Conservation (phyloP, 345 rosid species). For the Populus pruinosa region DNA sequence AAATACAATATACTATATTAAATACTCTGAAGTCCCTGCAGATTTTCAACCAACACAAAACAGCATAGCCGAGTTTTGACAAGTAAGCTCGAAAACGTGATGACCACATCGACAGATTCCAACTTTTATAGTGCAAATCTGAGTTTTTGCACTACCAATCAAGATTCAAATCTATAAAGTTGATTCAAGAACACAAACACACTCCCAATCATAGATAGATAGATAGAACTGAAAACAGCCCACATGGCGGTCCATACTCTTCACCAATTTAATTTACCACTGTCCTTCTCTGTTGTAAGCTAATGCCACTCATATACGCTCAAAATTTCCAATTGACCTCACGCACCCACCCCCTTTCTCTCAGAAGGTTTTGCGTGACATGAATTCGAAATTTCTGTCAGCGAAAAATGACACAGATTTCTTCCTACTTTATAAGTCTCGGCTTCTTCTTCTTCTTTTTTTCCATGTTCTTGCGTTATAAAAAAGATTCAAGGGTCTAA, state of each 20-base stretch:
- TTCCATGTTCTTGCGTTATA: not conserved
- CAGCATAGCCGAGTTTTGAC: not conserved
- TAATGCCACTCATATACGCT: not conserved
- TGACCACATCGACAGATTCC: not conserved
- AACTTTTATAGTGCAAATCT: not conserved
- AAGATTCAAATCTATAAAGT: not conserved
- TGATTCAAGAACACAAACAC: not conserved
- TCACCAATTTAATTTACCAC: not conserved
- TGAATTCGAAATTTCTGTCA: not conserved
- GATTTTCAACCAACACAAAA: not conserved
- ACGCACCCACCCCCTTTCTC: not conserved
- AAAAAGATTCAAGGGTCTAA: not conserved
- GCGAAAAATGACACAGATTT: not conserved
- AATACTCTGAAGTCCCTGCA: not conserved
- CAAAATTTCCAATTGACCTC: not conserved
- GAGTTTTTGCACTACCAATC: not conserved
- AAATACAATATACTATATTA: not conserved
- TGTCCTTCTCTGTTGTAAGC: slow-evolving; percentile 5
- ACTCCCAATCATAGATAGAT: not conserved
- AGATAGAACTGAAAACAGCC: not conserved
- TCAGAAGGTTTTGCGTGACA: not conserved
- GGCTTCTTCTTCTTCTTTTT: not conserved
- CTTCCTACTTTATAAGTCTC: not conserved
- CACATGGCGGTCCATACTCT: slow-evolving; percentile 5
- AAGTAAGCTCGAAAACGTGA: not conserved